These are phyloP conservation scores for Ustilago sp. DNA, from an alignment of 1,284 basidiomycete species.

Conservation along the genomic window DNA sequence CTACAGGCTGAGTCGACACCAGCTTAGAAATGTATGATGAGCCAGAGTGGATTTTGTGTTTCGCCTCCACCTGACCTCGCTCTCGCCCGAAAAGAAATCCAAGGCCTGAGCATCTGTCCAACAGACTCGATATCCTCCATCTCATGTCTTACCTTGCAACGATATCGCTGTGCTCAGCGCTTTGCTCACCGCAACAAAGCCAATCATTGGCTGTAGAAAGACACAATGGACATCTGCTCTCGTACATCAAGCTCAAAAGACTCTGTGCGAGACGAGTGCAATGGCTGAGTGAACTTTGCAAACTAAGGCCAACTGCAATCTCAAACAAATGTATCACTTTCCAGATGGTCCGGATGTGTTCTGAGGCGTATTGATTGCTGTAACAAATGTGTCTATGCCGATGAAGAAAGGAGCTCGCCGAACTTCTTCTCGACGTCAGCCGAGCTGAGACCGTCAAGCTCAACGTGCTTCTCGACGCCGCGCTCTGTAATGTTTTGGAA, in stretches of 20 bases:
- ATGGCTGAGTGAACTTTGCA: too few relatives aligned
- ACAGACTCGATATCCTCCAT: too few relatives aligned
- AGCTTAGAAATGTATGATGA: constrained; percentile 4
- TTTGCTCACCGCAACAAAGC: too few relatives aligned
- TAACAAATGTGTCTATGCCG: constrained; percentile 18
- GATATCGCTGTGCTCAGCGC: too few relatives aligned
- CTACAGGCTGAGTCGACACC: not conserved
- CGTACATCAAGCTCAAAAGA: too few relatives aligned
- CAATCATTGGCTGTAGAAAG: too few relatives aligned
- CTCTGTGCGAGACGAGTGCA: too few relatives aligned
- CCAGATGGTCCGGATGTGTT: not conserved
- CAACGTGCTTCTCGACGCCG: constrained; percentile 64
- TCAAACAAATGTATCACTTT: not conserved
- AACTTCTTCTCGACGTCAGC: constrained; percentile 66
- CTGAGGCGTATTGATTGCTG: constrained; percentile 1
- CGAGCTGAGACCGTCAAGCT: constrained; percentile 64
- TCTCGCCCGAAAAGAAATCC: constrained; percentile 19
- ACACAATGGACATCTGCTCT: too few relatives aligned
- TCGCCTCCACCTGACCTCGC: constrained; percentile 19
- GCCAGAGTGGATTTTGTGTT: not conserved
- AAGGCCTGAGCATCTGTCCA: too few relatives aligned
- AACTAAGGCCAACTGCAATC: too few relatives aligned
- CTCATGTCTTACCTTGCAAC: too few relatives aligned
- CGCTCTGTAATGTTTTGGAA: constrained; percentile 47
- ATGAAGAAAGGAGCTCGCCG: constrained; percentile 55